Evolutionary conservation across 768 basidiomycete species (phyloP).

Genomic region (Suillus subluteus): DNA sequence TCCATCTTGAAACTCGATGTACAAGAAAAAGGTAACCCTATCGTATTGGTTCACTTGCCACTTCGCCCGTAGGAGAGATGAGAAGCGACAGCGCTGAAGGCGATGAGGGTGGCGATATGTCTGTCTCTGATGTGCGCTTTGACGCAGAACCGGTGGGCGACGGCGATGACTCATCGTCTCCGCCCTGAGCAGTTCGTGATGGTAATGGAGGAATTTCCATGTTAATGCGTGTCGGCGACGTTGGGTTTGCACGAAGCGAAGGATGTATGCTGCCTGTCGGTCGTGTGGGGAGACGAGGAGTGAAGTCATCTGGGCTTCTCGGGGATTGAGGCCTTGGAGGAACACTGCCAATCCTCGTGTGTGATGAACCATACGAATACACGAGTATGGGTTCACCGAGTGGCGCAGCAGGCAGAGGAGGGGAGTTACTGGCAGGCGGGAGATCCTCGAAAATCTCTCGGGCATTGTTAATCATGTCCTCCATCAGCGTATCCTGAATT

Average conservation of each 20-base stretch:
- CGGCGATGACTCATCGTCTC: slow-evolving; percentile 28
- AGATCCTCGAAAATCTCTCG: slow-evolving; percentile 68
- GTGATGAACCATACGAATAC: slow-evolving; percentile 70
- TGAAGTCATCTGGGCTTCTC: slow-evolving; percentile 62
- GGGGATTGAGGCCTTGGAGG: slow-evolving; percentile 27
- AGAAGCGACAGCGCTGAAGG: slow-evolving; percentile 19
- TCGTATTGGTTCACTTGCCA: not conserved
- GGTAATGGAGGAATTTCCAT: slow-evolving; percentile 35
- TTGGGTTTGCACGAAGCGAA: slow-evolving; percentile 58
- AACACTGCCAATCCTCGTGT: slow-evolving; percentile 65
- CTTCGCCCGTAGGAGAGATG: not conserved
- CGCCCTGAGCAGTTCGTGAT: slow-evolving; percentile 23
- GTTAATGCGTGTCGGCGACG: slow-evolving; percentile 50
- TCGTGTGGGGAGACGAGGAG: slow-evolving; percentile 68
- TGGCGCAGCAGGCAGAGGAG: slow-evolving; percentile 76
- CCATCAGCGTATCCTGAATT: slow-evolving; percentile 72
- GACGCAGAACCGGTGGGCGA: slow-evolving; percentile 12
- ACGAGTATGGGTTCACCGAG: slow-evolving; percentile 60
- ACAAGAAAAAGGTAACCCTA: not conserved
- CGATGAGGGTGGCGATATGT: slow-evolving; percentile 23
- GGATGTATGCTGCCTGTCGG: slow-evolving; percentile 81
- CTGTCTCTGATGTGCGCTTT: slow-evolving; percentile 6
- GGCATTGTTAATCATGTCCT: slow-evolving; percentile 79
- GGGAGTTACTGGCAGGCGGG: slow-evolving; percentile 48
- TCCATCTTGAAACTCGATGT: not conserved